Conservation (phyloP, 75 land plant species). For the Chamaecyparis obtusa region DNA sequence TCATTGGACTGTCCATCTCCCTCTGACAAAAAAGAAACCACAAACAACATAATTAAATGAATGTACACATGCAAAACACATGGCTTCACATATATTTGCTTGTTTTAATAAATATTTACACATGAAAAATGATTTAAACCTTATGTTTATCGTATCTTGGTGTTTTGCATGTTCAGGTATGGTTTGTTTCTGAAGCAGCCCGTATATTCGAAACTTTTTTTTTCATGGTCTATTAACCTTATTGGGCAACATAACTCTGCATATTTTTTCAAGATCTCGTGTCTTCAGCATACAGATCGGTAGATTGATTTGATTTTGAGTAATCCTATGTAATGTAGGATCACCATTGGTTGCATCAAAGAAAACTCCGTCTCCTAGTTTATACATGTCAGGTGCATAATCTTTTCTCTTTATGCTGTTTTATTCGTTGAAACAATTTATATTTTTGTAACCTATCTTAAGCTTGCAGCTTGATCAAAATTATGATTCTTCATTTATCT, state of each 20-base stretch:
- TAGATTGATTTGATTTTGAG: background rate
- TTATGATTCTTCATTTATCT: background rate
- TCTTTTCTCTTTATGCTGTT: background rate
- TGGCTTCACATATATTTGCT: no score
- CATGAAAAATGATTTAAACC: background rate
- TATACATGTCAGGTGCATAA: background rate
- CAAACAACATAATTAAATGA: background rate
- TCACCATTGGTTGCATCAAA: background rate
- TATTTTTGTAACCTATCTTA: background rate
- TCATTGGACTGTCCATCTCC: background rate
- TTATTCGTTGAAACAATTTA: background rate
- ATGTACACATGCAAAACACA: background rate
- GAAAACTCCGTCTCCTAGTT: slow-evolving; percentile 7
- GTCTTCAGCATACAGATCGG: background rate
- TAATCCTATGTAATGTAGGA: background rate
- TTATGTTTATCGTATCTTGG: background rate
- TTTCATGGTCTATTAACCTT: background rate
- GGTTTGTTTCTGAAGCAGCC: background rate
- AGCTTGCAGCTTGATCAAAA: background rate
- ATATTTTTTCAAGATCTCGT: background rate
- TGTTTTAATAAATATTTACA: background rate
- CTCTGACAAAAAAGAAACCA: background rate
- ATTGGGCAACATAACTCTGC: background rate
- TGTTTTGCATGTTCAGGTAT: background rate
- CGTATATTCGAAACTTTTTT: background rate